These are phyloP conservation scores for Dendrocalamus latiflorus DNA, from an alignment of 202 grass and related monocot species.

Conservation along the genomic window DNA sequence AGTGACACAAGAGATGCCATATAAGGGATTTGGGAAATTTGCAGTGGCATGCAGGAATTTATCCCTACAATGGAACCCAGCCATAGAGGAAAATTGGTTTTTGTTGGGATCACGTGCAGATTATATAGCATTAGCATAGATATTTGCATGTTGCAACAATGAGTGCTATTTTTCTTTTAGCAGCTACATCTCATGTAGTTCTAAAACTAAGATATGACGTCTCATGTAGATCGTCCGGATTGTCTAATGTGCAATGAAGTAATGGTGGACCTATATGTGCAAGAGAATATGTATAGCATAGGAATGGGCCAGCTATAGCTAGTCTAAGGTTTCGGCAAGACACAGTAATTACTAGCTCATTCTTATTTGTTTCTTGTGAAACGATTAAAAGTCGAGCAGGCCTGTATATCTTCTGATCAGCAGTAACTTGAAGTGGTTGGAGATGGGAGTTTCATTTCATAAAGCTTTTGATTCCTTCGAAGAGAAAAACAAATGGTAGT, in stretches of 20 bases:
- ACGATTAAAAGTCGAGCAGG: neutral
- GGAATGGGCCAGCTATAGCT: neutral
- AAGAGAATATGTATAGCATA: neutral
- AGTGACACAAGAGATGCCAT: too few relatives aligned
- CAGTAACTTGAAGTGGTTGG: too few relatives aligned
- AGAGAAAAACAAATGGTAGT: neutral
- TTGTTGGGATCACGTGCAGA: too few relatives aligned
- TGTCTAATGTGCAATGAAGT: neutral
- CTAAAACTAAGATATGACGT: neutral
- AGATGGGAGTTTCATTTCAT: neutral
- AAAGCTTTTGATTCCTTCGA: neutral
- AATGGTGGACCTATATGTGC: neutral
- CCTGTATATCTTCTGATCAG: neutral
- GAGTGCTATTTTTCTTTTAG: neutral
- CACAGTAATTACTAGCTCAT: neutral
- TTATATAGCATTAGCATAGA: neutral
- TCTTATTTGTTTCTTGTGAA: neutral
- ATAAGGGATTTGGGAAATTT: too few relatives aligned
- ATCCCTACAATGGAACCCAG: too few relatives aligned
- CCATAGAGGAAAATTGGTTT: too few relatives aligned
- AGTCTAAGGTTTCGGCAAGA: neutral
- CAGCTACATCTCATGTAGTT: neutral
- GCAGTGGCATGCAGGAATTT: too few relatives aligned
- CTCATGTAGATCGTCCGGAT: neutral
- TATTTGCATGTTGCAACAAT: neutral